Evolutionary conservation across 2,329 filamentous ascomycete species (phyloP).

Genomic region (Monosporascus sp.): DNA sequence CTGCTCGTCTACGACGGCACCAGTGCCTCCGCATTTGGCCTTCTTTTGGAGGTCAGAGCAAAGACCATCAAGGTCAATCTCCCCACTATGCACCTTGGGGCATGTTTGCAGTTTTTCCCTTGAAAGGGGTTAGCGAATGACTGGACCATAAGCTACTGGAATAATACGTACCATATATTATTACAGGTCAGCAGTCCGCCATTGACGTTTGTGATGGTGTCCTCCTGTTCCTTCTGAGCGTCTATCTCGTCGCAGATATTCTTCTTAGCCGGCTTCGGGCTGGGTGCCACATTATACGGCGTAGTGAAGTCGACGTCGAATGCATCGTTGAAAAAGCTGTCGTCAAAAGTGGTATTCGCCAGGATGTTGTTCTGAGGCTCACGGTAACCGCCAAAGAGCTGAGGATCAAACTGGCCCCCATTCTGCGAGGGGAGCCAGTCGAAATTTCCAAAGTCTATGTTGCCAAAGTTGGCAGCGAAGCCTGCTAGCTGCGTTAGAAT

Average conservation of each 20-base stretch:
- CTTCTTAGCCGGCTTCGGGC: conserved; percentile 38
- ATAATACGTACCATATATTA: conserved; percentile 76
- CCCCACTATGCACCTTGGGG: conserved; percentile 80
- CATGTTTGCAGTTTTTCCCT: conserved; percentile 90
- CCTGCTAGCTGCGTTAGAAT: conserved; percentile 17
- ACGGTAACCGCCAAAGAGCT: conserved; percentile 86
- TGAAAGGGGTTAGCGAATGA: conserved; percentile 34
- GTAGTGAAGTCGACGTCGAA: conserved; percentile 77
- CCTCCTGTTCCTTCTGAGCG: conserved; percentile 62
- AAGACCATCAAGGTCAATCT: conserved; percentile 88
- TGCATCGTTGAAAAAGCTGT: conserved; percentile 66
- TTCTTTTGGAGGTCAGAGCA: conserved; percentile 93
- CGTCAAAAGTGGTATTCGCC: conserved; percentile 64
- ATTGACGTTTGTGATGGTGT: conserved; percentile 54
- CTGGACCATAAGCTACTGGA: not conserved
- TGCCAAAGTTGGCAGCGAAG: conserved; percentile 30
- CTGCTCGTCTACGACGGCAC: conserved; percentile 81
- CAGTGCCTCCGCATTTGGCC: conserved; percentile 87
- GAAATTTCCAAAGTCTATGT: conserved; percentile 51
- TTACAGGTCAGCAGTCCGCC: conserved; percentile 73
- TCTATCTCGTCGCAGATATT: conserved; percentile 77
- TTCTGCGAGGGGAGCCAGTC: conserved; percentile 78
- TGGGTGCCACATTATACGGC: conserved; percentile 66
- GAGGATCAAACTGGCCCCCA: conserved; percentile 81
- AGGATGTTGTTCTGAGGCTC: conserved; percentile 82